phyloP scores from a whole-genome alignment of 371 early-diverging fungal genomes.

The Mucor sp. region DNA sequence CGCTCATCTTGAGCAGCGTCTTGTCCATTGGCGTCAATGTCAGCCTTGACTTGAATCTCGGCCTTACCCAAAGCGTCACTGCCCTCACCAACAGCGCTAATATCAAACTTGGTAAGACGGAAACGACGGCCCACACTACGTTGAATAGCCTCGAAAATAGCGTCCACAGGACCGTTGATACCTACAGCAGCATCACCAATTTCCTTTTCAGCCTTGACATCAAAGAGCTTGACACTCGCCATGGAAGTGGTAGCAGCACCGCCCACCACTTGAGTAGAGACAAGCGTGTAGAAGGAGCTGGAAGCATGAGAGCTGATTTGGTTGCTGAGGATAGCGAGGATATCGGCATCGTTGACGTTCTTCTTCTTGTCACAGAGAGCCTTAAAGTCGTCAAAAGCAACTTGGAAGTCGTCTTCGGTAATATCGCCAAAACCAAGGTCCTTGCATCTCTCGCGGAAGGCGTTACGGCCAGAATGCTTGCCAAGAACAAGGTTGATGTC shows the following conservation, averaged over 20 bases:
- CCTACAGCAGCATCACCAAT: constrained; percentile 79
- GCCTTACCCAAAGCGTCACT: constrained; percentile 88
- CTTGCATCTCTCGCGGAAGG: constrained; percentile 81
- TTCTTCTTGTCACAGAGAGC: constrained; percentile 89
- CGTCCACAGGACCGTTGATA: constrained; percentile 81
- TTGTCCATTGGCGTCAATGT: constrained; percentile 5
- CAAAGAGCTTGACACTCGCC: constrained; percentile 71
- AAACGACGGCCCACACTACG: constrained; percentile 69
- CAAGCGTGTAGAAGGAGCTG: constrained; percentile 55
- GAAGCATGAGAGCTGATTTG: constrained; percentile 37
- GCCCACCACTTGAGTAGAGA: constrained; percentile 73
- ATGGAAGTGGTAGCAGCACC: constrained; percentile 74
- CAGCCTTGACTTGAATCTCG: constrained; percentile 68
- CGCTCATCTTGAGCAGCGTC: constrained; percentile 15
- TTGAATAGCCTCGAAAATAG: constrained; percentile 83
- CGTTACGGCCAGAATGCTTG: constrained; percentile 96
- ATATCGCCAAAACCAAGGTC: constrained; percentile 78
- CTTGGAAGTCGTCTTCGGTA: constrained; percentile 68
- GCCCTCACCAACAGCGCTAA: constrained; percentile 84
- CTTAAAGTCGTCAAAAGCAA: constrained; percentile 88
- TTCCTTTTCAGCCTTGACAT: constrained; percentile 41
- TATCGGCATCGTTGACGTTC: constrained; percentile 88
- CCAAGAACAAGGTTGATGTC: constrained; percentile 87
- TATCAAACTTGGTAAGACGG: constrained; percentile 74
- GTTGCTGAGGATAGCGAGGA: constrained; percentile 83